phyloP scores from a whole-genome alignment of 768 basidiomycete species.

The Imleria badia region DNA sequence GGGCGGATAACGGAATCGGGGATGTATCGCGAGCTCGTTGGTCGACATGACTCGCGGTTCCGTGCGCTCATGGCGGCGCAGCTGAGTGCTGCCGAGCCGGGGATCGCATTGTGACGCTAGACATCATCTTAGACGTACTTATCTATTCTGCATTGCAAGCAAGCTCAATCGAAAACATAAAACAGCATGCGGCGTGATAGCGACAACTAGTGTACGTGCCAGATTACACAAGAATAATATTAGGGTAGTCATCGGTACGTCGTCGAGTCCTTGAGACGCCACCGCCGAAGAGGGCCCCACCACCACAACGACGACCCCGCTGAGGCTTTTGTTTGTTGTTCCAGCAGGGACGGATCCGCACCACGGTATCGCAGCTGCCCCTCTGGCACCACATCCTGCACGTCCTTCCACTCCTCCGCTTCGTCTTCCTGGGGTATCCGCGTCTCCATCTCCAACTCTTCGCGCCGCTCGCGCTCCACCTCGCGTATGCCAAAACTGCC shows the following conservation, averaged over 20 bases:
- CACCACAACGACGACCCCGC: constrained; percentile 59
- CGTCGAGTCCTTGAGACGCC: constrained; percentile 78
- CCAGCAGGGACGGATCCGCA: neutral
- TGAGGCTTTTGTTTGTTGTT: constrained; percentile 1
- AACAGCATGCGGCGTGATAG: neutral
- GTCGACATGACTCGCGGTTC: constrained; percentile 73
- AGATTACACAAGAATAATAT: constrained; percentile 3
- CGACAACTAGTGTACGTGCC: constrained; percentile 5
- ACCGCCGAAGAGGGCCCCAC: constrained; percentile 75
- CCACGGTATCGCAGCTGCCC: constrained; percentile 11
- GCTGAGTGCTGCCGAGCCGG: constrained; percentile 48
- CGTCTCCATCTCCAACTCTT: constrained; percentile 10
- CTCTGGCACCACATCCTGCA: neutral
- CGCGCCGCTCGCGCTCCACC: constrained; percentile 32
- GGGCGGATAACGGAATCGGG: constrained; percentile 83
- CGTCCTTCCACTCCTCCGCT: constrained; percentile 26
- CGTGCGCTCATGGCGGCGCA: constrained; percentile 89
- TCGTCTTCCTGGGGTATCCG: constrained; percentile 10
- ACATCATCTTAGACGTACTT: constrained; percentile 8
- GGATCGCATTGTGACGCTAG: constrained; percentile 5
- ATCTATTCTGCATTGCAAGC: neutral
- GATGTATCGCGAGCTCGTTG: constrained; percentile 76
- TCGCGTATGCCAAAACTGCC: constrained; percentile 60
- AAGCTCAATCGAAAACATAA: constrained; percentile 12
- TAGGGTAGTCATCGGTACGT: constrained; percentile 46